These are phyloP conservation scores for Suillus placidus DNA, from an alignment of 768 basidiomycete species.

Conservation along the genomic window DNA sequence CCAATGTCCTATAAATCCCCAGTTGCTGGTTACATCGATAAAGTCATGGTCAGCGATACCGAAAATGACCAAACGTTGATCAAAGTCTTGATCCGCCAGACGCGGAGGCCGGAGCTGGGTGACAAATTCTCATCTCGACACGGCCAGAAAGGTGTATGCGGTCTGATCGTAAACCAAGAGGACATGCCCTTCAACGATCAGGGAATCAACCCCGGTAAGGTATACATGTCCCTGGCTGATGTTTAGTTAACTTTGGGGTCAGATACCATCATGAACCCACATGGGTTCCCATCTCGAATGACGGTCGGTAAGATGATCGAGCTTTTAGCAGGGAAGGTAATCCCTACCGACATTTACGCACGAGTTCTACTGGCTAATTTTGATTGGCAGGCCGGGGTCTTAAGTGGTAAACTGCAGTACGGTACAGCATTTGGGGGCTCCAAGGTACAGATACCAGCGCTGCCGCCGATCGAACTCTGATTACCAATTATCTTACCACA, in stretches of 20 bases:
- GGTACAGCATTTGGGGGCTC: slow-evolving; percentile 98
- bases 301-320: slow-evolving; percentile 99
- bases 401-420: slow-evolving; percentile 87
- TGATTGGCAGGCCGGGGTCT: slow-evolving; percentile 75
- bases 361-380: slow-evolving; percentile 5
- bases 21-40: slow-evolving; percentile 93
- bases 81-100: slow-evolving; percentile 97
- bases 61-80: slow-evolving; percentile 96
- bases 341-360: background rate
- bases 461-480: slow-evolving; percentile 8
- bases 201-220: slow-evolving; percentile 85
- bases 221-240: background rate
- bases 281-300: slow-evolving; percentile 99
- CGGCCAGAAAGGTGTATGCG: slow-evolving; percentile 99
- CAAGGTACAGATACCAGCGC: slow-evolving; percentile 55
- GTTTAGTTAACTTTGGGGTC: slow-evolving; percentile 19
- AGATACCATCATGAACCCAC: slow-evolving; percentile 99
- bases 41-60: slow-evolving; percentile 95
- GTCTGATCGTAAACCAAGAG: slow-evolving; percentile 97
- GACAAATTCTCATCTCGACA: slow-evolving; percentile 99
- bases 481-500: slow-evolving; percentile 31
- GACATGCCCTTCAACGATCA: slow-evolving; percentile 99
- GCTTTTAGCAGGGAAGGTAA: slow-evolving; percentile 89
- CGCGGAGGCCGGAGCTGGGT: slow-evolving; percentile 92
- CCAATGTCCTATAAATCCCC: slow-evolving; percentile 95